Base-by-base conservation (phyloP, 768 basidiomycete species). In the Neoboletus magnificus region DNA sequence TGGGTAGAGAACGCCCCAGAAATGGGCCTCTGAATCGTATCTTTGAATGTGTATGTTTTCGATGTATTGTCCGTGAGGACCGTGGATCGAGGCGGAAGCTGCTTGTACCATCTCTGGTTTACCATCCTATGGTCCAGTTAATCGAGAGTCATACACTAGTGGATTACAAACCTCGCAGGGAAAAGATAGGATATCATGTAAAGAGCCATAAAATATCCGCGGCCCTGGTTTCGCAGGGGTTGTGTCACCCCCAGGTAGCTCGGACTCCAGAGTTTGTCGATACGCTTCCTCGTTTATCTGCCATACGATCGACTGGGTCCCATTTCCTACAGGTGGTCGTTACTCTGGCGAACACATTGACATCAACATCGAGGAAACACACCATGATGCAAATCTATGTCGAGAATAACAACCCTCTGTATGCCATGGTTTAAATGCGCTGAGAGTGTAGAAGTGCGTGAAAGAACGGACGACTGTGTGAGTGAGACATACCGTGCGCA, bases 131-230 rank as follows among this genome's bases (percentile, higher is more conserved):
- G 54, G 36, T 36, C 20, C 9, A 30, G 48, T 64, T 20, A 57
- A 35, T 50, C 50, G 25, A 30, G 41, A 29, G 8, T 48, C 36
- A 37, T 18, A 15, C n/a, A 37, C 2, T 0, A 5, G 22, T 6
- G 10, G 22, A 36, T 13, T 1, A 56, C 72, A 30, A 59, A 90
- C 91, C 77, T 97, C 93, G 74, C 93, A 97, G 1, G 93, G 93
- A 66, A 85, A 97, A 12, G 93, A 90, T 16, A 94, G 77, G 41
- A 98, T 82, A 61, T 98, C 96, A 66, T 99, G 96, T n/a, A 94
- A 76, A 11, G 91, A 94, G 1, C 91, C 92, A 57, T 98, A 99
- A 69, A 85, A 97, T 33, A 94, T 72, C 58, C 82, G 79, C 0
- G 86, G 78, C 1, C 83, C 81, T 2, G 71, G 69, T 48, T 77